These are phyloP conservation scores for Zoysia pacifica DNA, from an alignment of 176 grass and related monocot species.

Conservation along the genomic window DNA sequence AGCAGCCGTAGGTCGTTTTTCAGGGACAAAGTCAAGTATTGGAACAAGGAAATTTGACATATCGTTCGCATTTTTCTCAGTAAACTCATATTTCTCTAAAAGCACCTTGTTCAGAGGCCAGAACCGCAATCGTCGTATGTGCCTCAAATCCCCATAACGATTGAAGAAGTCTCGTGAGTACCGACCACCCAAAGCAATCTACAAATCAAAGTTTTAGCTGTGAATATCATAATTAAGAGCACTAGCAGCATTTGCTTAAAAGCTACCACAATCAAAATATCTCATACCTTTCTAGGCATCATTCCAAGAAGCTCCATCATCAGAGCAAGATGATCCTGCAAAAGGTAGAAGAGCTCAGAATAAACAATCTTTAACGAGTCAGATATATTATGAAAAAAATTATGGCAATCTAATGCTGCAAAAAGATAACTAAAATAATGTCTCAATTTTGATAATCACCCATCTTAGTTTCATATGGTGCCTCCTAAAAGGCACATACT, in stretches of 20 bases:
- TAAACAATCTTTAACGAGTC: background rate
- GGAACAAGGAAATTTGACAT: constrained; percentile 89
- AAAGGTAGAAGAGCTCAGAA: constrained; percentile 39
- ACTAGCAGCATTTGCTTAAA: constrained; percentile 15
- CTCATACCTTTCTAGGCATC: constrained; percentile 92
- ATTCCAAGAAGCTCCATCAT: constrained; percentile 99
- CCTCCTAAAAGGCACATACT: too few relatives aligned
- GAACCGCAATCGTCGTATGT: constrained; percentile 86
- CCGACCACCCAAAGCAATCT: constrained; percentile 94
- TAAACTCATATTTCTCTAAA: constrained; percentile 87
- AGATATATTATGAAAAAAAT: too few relatives aligned
- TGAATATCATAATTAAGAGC: constrained; percentile 9
- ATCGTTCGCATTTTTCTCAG: constrained; percentile 59
- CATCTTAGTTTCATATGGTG: too few relatives aligned
- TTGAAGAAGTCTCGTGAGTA: constrained; percentile 96
- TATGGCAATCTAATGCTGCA: too few relatives aligned
- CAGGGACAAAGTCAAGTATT: constrained; percentile 92
- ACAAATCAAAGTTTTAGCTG: constrained; percentile 18
- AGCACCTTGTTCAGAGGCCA: constrained; percentile 96
- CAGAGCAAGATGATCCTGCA: constrained; percentile 94
- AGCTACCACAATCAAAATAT: constrained; percentile 1
- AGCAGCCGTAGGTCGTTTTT: constrained; percentile 77
- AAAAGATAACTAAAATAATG: too few relatives aligned
- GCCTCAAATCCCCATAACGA: constrained; percentile 90
- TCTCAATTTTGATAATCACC: too few relatives aligned